These are phyloP conservation scores for Acer campestre DNA, from an alignment of 345 rosid species.

Conservation along the genomic window DNA sequence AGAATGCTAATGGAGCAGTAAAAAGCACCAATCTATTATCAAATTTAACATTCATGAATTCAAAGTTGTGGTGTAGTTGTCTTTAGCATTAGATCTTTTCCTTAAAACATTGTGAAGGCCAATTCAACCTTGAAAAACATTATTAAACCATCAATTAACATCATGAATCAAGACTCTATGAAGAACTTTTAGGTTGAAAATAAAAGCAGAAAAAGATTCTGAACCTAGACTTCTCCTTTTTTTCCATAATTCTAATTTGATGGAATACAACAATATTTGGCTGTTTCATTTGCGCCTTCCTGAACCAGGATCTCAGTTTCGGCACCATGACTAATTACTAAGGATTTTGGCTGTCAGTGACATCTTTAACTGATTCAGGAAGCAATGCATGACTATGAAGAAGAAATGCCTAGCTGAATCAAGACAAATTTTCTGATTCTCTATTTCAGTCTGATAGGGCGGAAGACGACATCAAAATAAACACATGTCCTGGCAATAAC, in stretches of 20 bases:
- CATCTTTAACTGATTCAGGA: neutral
- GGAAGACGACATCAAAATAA: neutral
- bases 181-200: too few species aligned
- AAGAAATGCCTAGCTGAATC: neutral
- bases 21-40: neutral
- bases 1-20: neutral
- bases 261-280: neutral
- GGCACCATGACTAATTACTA: neutral
- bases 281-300: neutral
- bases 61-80: neutral
- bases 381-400: neutral
- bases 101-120: neutral
- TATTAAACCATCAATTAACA: neutral
- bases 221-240: neutral
- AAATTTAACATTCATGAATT: neutral
- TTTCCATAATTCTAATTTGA: too few species aligned
- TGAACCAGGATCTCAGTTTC: neutral
- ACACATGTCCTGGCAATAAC: neutral
- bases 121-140: neutral
- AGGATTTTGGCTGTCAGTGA: neutral
- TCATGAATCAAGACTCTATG: neutral
- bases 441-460: neutral
- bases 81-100: neutral
- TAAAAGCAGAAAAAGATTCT: neutral
- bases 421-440: neutral